Conservation (phyloP, 2,329 filamentous ascomycete genomes). For the Pyrenochaeta sp. region DNA sequence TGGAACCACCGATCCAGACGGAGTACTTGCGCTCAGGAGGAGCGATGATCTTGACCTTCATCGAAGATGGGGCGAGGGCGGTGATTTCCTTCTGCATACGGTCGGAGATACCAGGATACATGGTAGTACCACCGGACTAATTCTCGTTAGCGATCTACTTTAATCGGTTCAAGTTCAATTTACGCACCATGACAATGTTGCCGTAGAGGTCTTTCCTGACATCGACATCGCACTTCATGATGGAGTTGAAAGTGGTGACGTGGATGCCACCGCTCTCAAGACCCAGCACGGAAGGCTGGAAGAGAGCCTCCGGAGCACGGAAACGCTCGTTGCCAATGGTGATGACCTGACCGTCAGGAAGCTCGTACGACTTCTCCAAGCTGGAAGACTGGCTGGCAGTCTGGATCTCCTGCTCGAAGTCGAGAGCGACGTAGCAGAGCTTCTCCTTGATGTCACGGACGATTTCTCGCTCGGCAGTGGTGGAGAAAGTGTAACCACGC, state of each 20-base stretch:
- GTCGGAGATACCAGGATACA: constrained; percentile 99
- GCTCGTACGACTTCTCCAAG: constrained; percentile 99
- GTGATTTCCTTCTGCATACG: constrained; percentile 99
- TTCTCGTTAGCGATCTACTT: constrained; percentile 45
- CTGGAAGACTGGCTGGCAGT: constrained; percentile 98
- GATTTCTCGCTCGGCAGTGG: constrained; percentile 99
- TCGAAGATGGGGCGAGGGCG: constrained; percentile 96
- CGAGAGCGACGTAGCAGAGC: constrained; percentile 99
- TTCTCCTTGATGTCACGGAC: constrained; percentile 99
- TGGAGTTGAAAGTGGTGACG: constrained; percentile 99
- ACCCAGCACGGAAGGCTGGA: constrained; percentile 98
- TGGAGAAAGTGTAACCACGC: constrained; percentile 99
- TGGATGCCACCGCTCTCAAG: constrained; percentile 99
- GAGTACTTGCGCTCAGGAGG: constrained; percentile 99
- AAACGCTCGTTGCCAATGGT: constrained; percentile 99
- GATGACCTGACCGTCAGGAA: constrained; percentile 99
- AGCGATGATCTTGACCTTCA: constrained; percentile 99
- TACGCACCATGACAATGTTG: constrained; percentile 99
- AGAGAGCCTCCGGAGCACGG: constrained; percentile 99
- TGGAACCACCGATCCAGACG: constrained; percentile 99
- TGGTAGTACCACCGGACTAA: constrained; percentile 99
- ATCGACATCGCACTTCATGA: constrained; percentile 99
- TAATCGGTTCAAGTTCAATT: neutral
- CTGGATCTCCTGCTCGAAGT: constrained; percentile 99
- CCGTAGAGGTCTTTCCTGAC: constrained; percentile 99